Base-by-base conservation (phyloP, 257 asterid species). In the Forsythia viridissima region DNA sequence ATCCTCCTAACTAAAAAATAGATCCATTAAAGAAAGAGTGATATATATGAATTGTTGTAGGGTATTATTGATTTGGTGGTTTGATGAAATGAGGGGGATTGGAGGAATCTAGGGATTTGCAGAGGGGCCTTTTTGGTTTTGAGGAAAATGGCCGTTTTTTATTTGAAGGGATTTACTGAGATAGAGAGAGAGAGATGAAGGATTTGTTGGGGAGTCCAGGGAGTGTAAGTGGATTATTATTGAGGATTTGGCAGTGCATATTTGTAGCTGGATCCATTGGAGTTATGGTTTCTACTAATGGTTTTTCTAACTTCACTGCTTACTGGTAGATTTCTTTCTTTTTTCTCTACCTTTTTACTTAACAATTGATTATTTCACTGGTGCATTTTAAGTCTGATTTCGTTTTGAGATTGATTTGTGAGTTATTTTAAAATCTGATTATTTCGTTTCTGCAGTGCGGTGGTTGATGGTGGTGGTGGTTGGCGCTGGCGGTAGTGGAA, bases 251-350 rank as follows among this genome's bases (percentile, higher is more conserved):
- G 73, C 99, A 94, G 75, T 91, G 88, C 79, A 84, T 89, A 11
- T 91, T 88, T 89, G 99, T 97, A 66, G 94, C 89, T 91, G 86
- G 86, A 1, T 91, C 97, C 39, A 88, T 91, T 80, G 99, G 90
- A 67, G 89, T 86, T 76, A 94, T 94, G 98, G 96, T 91, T 85
- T 89, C 99, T 82, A 93, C 98, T 89, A 59, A 48, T 87, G 97
- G 94, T 2, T 94, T 94, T 88, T 93, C 99, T 76, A 88, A 87
- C 81, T 93, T 86, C 88, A 93, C 99, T 84, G 98, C 98, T 74
- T 94, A 89, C 84, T 94, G 99, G 98, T 94, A 90, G 77, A 68
- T 46, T 6, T 66, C 8, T 21, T 65, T 8, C 42, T 7, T n/a
- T 52, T 74, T 51, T 13, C 12, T 70, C 13, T 71, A 55, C 39